These are phyloP conservation scores for Penicillium lividum DNA, from an alignment of 495 filamentous ascomycete species.

Conservation along the genomic window DNA sequence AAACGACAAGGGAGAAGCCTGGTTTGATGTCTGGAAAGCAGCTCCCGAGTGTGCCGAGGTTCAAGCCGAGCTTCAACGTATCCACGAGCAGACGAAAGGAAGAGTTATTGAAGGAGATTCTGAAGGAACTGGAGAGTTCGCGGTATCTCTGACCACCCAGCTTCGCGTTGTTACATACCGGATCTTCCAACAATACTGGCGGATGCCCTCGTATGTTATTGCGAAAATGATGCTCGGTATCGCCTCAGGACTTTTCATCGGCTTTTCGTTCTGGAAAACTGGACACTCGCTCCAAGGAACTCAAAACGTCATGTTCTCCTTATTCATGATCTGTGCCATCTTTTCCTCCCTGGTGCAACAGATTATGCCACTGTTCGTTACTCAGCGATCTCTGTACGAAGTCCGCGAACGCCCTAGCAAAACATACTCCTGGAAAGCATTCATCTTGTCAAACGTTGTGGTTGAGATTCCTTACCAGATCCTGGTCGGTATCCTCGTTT, in stretches of 20 bases:
- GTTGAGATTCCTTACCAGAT: conserved; percentile 67
- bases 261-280: conserved; percentile 25
- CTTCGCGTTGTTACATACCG: no score
- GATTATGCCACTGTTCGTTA: conserved; percentile 4
- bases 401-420: conserved; percentile 79
- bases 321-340: conserved; percentile 13
- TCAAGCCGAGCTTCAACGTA: no score
- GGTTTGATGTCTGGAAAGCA: no score
- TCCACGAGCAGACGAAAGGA: no score
- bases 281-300: conserved; percentile 17
- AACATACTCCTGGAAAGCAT: conserved; percentile 72
- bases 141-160: no score
- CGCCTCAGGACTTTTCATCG: conserved; percentile 14
- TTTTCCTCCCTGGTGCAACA: conserved; percentile 12
- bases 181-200: no score
- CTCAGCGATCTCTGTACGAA: conserved; percentile 64
- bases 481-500: conserved; percentile 56
- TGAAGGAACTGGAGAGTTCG: no score
- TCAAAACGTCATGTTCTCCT: conserved; percentile 14
- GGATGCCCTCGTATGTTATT: background rate
- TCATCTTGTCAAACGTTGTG: conserved; percentile 65
- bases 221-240: background rate
- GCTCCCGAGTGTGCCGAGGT: no score
- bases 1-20: no score
- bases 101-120: no score